Base-by-base conservation (phyloP, 306 rosid genomes). In the Castanea mollissima region DNA sequence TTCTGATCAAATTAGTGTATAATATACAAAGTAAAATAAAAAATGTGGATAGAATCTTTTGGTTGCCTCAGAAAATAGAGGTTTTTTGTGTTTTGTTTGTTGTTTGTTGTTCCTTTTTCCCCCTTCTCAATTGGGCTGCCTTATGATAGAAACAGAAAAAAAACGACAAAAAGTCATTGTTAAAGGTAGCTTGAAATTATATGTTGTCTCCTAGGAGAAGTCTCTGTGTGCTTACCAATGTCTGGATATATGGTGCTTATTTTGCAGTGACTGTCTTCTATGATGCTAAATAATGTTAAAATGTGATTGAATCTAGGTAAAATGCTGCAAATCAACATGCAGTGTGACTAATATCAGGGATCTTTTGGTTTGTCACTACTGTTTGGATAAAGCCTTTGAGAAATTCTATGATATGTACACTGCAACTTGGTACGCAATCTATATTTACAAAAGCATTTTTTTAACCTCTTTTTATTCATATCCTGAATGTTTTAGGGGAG, bases 261-360 rank as follows among this genome's bases (percentile, higher is more conserved):
- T 21, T 59, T 10, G 23, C 16, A 49, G 54, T 49, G 65, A 59
- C 76, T 31, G 25, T 77, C 44, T 85, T 76, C 83, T 70, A 49
- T 52, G 72, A 54, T 82, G 58, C 65, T 75, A 41, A 74, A 34
- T 59, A 21, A 68, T 57, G 81, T 59, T 76, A 84, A 31, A 65
- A 63, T 79, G 72, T 74, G 55, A 49, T 71, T 82, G 72, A 49
- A 25, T 62, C 19, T 57, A 93, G 98, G 95, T 91, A 49, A 93
- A 93, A 87, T 93, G 97, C 87, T 86, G 95, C 89, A 93, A 93
- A 83, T 85, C 95, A 54, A 89, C 92, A n/a, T 93, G 98, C 97
- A 84, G 79, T 74, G 89, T 89, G 81, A 90, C 97, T 44, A 79
- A 88, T 74, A 86, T 91, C 86, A 93, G 87, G 80, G 91, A 93